Evolutionary conservation across 1,284 basidiomycete genomes (phyloP).

Genomic region (Sporisorium scitamineum): DNA sequence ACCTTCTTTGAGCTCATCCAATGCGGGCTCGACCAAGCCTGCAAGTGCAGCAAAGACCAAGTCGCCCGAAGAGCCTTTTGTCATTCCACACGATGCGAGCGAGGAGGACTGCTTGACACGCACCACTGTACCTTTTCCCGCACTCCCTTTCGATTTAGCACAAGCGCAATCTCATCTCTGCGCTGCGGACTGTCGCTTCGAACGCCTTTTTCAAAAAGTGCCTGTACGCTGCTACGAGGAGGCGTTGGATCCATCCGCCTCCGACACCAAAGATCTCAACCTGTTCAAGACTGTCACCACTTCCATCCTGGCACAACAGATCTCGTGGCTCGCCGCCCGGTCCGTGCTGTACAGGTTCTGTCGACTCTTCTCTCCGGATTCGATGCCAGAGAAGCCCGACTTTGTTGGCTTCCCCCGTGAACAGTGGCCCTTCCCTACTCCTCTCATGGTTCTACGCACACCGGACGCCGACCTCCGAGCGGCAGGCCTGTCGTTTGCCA

Average conservation of each 20-base stretch:
- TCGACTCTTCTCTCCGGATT: constrained; percentile 68
- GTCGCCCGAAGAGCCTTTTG: constrained; percentile 39
- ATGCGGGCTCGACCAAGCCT: neutral
- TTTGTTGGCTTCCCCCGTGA: constrained; percentile 58
- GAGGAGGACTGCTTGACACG: constrained; percentile 47
- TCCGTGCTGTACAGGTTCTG: constrained; percentile 86
- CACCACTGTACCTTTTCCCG: constrained; percentile 51
- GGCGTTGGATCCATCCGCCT: constrained; percentile 56
- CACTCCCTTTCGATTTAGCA: constrained; percentile 79
- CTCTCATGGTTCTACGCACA: constrained; percentile 55
- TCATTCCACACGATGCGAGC: constrained; percentile 35
- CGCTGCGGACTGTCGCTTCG: constrained; percentile 78
- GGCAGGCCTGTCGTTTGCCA: constrained; percentile 63
- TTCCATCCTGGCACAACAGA: constrained; percentile 85
- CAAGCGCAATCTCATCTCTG: constrained; percentile 81
- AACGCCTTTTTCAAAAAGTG: constrained; percentile 76
- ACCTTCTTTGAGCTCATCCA: neutral
- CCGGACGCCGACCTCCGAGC: constrained; percentile 54
- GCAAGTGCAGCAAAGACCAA: constrained; percentile 18
- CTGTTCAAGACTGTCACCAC: constrained; percentile 72
- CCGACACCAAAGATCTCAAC: constrained; percentile 71
- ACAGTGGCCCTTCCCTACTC: constrained; percentile 63
- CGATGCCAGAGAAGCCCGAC: constrained; percentile 60
- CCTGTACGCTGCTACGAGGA: constrained; percentile 80
- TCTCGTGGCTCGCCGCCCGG: constrained; percentile 88